phyloP scores from a whole-genome alignment of 495 filamentous ascomycete species.

The Talaromyces ruber region DNA sequence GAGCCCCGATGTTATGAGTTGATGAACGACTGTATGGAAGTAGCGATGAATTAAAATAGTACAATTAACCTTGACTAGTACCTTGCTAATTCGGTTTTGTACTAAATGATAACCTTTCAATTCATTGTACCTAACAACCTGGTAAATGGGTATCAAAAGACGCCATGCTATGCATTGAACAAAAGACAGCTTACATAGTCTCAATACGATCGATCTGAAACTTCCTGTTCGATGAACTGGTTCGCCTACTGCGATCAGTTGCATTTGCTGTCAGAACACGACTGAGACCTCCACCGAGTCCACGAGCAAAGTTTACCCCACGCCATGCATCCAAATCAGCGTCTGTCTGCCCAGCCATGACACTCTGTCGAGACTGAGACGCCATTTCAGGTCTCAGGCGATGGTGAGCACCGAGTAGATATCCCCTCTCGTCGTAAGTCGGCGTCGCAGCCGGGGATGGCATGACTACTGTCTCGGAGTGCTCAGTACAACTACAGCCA shows the following conservation, averaged over 20 bases:
- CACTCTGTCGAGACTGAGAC: conserved; percentile 6
- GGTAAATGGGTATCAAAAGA: conserved; percentile 2
- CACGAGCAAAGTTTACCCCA: conserved; percentile 34
- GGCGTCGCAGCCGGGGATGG: neutral
- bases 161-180: conserved; percentile 2
- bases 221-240: conserved; percentile 3
- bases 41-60: neutral
- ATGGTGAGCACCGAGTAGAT: conserved; percentile 9
- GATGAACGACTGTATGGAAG: neutral
- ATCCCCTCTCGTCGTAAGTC: neutral
- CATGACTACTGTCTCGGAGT: conserved; percentile 11
- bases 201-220: conserved; percentile 4
- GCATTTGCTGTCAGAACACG: conserved; percentile 18
- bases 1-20: neutral
- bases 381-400: conserved; percentile 15
- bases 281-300: conserved; percentile 35
- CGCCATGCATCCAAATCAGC: conserved; percentile 34
- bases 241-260: conserved; percentile 1
- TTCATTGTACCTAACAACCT: neutral
- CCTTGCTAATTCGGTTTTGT: neutral
- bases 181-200: conserved; percentile 2
- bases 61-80: neutral
- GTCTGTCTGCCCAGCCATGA: conserved; percentile 16
- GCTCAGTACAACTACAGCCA: conserved; percentile 41
- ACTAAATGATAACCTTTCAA: neutral